These are phyloP conservation scores for Aphanomyces astaci DNA, from an alignment of 352 stramenopile genomes.

Conservation along the genomic window DNA sequence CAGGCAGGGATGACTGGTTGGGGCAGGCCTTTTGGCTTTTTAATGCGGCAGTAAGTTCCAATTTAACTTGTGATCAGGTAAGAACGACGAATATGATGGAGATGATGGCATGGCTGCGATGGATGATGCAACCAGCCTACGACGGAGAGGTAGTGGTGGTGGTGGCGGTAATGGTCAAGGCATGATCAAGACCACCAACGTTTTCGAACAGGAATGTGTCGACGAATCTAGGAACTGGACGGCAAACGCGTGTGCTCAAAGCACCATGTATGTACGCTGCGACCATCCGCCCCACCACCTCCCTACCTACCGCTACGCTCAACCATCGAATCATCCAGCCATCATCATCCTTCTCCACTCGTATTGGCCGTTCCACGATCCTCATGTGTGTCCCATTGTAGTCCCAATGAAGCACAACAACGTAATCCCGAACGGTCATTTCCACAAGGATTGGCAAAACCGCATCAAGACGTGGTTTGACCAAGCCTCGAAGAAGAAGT, in stretches of 20 bases:
- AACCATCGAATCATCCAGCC: too few relatives aligned
- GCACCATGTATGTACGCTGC: too few relatives aligned
- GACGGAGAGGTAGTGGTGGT: not conserved
- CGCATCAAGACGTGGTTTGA: conserved; percentile 96
- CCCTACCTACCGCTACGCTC: too few relatives aligned
- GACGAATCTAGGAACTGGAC: too few relatives aligned
- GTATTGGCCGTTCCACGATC: not conserved
- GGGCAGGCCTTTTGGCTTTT: not conserved
- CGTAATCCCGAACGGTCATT: conserved; percentile 99
- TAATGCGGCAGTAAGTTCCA: conserved; percentile 21
- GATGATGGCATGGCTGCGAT: not conserved
- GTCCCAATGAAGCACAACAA: conserved; percentile 99
- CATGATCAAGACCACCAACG: not conserved
- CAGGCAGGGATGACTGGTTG: conserved; percentile 22
- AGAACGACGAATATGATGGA: conserved; percentile 9
- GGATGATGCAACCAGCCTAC: not conserved
- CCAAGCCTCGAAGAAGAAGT: conserved; percentile 97
- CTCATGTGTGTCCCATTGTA: conserved; percentile 3
- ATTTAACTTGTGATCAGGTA: conserved; percentile 27
- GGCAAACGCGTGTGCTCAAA: too few relatives aligned
- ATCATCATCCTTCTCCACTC: too few relatives aligned
- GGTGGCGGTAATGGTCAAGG: not conserved
- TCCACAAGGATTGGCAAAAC: conserved; percentile 99
- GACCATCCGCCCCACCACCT: too few relatives aligned
- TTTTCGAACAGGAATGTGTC: not conserved